Base-by-base conservation (phyloP, 2,329 filamentous ascomycete species). In the Colletotrichum liriopes region DNA sequence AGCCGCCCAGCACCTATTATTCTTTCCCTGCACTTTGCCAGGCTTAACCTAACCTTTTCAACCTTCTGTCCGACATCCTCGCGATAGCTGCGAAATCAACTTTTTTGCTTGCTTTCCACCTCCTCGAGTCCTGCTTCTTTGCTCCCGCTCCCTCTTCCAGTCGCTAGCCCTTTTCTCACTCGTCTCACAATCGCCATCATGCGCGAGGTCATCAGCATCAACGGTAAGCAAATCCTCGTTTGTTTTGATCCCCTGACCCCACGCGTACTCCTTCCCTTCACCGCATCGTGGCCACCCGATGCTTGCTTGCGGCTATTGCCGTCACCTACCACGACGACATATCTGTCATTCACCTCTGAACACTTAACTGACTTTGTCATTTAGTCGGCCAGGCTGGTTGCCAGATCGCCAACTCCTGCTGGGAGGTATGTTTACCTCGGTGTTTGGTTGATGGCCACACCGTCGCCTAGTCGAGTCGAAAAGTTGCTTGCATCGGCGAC, bases 361-460 rank as follows among this genome's bases (percentile, higher is more conserved):
- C n/a, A 37, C 12, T n/a, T 59, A 35, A 32, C 90, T 93, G 83
- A 93, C 87, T 76, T 78, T 3, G 8, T 81, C 79, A 63, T 82
- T 82, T 85, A 99, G 96, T 99, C 90, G 96, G 96, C 88, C 96
- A 99, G 92, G 96, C 96, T 85, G 96, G 96, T 93, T 98, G 96
- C 92, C 96, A 99, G 86, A 99, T 99, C 84, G 96, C 96, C 88
- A 99, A 99, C 90, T 96, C 96, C 81, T 98, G 96, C 92, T 99
- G 96, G 96, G 96, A 99, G 95, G 96, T 99, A 89, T 89, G 94
- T 89, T 82, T 80, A 73, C 71, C 58, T 56, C 49, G 51, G 62
- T 74, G 67, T 68, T 59, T 58, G 20, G 43, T 64, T n/a, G 41
- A 41, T 43, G 29, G 29, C 20, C 49, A 47, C 58, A 35, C 41